Base-by-base conservation (phyloP, 2,329 filamentous ascomycete species). In the Pezicula radicicola region DNA sequence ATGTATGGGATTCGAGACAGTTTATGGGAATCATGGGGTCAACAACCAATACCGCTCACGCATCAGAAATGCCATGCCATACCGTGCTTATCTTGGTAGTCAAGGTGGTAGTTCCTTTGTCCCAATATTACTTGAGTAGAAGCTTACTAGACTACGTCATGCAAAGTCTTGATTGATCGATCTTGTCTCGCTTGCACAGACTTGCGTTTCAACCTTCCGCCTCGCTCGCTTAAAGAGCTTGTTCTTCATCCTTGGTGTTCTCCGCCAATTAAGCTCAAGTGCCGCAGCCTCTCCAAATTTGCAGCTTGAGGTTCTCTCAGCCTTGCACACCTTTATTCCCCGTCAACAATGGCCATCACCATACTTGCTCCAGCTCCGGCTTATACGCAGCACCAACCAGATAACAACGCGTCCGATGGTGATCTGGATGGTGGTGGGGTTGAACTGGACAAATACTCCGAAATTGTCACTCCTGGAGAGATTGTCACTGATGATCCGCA, bases 401-500 rank as follows among this genome's bases (percentile, higher is more conserved):
- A 52, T 12, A 51, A 57, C 33, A 51, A 59, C 19, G 54, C 60
- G 16, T 62, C 59, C 13, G 50, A 49, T 13, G 46, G 49, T 30
- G 28, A 42, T 12, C 13, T 36, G 41, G 57, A 62, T 16, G 60
- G 68, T 60, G 66, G 66, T 8, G 66, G 66, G 10, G 65, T 62
- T 44, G 61, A 63, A 58, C 36, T 69, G 18, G 55, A 64, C 49
- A 60, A 60, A 49, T 60, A 67, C 44, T 35, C 75, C 63, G 73
- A 79, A 35, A 87, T 97, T 60, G 87, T 96, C 60, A 96, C 92
- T 1, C 93, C 93, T 1, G 94, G 93, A 64, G 89, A 95, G 67
- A 74, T 88, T 55, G 89, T 97, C 62, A 97, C 93, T 10, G 82
- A 86, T 58, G 91, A 97, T 70, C 81, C 91, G n/a, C 91, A 97